Evolutionary conservation across 148 eudicot genomes (phyloP).

Genomic region (Vaccinium darrowii): DNA sequence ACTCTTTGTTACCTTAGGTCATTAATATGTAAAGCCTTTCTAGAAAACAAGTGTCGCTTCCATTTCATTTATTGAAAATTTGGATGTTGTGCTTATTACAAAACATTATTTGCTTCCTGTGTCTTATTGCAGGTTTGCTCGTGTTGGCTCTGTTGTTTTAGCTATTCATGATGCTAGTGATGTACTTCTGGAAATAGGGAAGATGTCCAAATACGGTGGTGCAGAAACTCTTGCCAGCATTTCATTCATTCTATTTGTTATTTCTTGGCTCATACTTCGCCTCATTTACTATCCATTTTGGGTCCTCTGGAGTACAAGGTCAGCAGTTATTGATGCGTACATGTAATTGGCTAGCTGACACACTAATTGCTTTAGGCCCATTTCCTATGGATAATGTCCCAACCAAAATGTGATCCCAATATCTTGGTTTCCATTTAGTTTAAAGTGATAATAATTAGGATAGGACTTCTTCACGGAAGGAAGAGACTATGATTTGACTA

Average conservation of each 20-base stretch:
- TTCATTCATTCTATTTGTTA: constrained; percentile 68
- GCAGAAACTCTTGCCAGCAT: constrained; percentile 79
- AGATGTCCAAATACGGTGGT: constrained; percentile 93
- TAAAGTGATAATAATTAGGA: neutral
- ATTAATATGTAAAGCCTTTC: neutral
- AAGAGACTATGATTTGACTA: neutral
- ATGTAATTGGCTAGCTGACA: neutral
- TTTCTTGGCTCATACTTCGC: constrained; percentile 92
- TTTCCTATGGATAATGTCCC: neutral
- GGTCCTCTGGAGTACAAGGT: constrained; percentile 98
- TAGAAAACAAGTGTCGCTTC: neutral
- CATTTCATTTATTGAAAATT: neutral
- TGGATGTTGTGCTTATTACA: neutral
- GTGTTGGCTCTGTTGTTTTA: constrained; percentile 83
- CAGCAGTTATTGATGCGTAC: constrained; percentile 13
- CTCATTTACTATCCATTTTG: constrained; percentile 86
- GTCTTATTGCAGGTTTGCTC: constrained; percentile 66
- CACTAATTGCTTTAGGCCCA: neutral
- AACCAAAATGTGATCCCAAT: neutral
- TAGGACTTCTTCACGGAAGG: neutral
- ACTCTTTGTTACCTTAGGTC: neutral
- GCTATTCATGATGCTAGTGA: constrained; percentile 98
- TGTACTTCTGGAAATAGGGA: constrained; percentile 86
- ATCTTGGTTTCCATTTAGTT: neutral
- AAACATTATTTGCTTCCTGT: constrained; percentile 8